Evolutionary conservation across 345 rosid species (phyloP), one percentile per base, ranked within the genome.

Genomic region (Eucalyptus tenuipes): DNA sequence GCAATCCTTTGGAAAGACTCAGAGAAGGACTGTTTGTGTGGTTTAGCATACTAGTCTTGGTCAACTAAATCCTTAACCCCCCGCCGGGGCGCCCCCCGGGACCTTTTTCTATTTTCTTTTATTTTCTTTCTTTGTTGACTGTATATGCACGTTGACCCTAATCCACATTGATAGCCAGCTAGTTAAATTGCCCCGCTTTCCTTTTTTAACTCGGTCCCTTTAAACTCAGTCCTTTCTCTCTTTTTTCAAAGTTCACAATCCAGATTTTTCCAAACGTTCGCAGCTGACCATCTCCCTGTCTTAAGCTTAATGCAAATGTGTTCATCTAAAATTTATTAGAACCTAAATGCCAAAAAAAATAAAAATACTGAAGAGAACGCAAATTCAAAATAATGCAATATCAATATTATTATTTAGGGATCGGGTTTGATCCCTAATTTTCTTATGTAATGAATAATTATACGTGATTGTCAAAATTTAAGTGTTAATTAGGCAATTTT

Each of bases 361-460:
- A 68, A 9, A 4, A 33, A 3, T 9, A 9, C 44, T 1, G 2
- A 17, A 33, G 11, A 71, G 25, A 33, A 37, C 1, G 2, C 5
- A 71, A 71, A 9, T 71, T 33, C 80, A 71, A 71, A 71, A 71
- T 10, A 20, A 33, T 68, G 25, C 7, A 37, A 71, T 33, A 33
- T 37, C 45, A 18, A 37, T 0, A 71, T 3, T 10, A 33, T 33
- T 6, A 12, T 37, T 37, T 71, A 37, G 25, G 25, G 25, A 20
- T 17, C 3, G 4, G 22, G 25, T 5, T 71, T 5, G 13, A 71
- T 37, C 25, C 25, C 44, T 71, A 71, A 71, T 37, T 71, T 71
- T 71, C 45, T 71, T 16, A 71, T 71, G 25, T 42, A 37, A 10
- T 71, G 25, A 33, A 37, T 71, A 11, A 17, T 11, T 71, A 71